These are phyloP conservation scores for Rhizoclosmatium sp. DNA, from an alignment of 192 early-diverging fungal genomes.

Conservation along the genomic window DNA sequence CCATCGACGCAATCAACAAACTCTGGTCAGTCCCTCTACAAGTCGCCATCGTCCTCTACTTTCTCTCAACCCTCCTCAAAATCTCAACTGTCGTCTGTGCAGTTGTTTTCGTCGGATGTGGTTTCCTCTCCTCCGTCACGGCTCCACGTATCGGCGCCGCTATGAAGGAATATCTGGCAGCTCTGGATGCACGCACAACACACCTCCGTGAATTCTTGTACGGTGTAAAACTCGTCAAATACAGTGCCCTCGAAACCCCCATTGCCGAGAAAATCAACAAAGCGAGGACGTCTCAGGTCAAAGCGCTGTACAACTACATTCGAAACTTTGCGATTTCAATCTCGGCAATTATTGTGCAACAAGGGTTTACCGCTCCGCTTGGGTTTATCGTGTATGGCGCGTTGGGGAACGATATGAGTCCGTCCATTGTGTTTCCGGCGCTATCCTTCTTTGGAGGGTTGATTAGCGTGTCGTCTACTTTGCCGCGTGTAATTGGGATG, in stretches of 20 bases:
- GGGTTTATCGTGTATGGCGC: constrained; percentile 36
- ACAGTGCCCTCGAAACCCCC: constrained; percentile 14
- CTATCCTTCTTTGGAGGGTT: constrained; percentile 64
- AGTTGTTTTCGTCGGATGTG: constrained; percentile 3
- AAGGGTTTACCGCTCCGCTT: constrained; percentile 22
- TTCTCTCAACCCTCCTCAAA: constrained; percentile 19
- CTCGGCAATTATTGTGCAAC: constrained; percentile 9
- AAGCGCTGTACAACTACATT: background rate
- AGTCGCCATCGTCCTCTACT: constrained; percentile 15
- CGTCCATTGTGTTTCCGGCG: constrained; percentile 67
- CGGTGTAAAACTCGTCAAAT: constrained; percentile 36
- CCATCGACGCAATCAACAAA: constrained; percentile 19
- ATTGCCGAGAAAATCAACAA: background rate
- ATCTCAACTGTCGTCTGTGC: background rate
- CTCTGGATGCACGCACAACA: constrained; percentile 11
- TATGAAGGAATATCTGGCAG: constrained; percentile 1
- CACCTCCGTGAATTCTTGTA: constrained; percentile 8
- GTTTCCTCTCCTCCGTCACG: background rate
- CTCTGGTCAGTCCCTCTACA: constrained; percentile 23
- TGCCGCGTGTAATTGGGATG: constrained; percentile 46
- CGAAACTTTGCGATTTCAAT: constrained; percentile 9
- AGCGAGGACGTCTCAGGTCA: constrained; percentile 12
- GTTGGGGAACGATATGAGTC: constrained; percentile 22
- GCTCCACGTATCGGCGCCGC: background rate
- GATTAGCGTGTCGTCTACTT: constrained; percentile 52